A percentile compares a stretch with the other conserved stretches of the same genome.
These are phyloP conservation scores for Lentinula sp. DNA, from an alignment of 768 basidiomycete species.

Conservation along the genomic window DNA sequence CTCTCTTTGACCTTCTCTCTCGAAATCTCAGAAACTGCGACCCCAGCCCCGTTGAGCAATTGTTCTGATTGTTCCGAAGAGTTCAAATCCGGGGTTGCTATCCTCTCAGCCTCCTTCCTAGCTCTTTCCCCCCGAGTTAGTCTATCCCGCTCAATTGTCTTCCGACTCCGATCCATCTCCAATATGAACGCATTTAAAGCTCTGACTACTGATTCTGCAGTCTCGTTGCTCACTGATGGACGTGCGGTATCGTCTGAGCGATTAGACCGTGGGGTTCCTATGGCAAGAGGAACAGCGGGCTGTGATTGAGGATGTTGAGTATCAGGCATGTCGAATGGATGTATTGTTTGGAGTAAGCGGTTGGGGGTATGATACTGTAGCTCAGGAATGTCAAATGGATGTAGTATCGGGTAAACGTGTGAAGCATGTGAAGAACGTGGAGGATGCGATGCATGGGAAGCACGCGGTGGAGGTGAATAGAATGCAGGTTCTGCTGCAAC, in stretches of 20 bases:
- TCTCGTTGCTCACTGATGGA: neutral
- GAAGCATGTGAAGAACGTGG: neutral
- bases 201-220: neutral
- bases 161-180: neutral
- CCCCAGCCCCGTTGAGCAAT: neutral
- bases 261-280: neutral
- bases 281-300: neutral
- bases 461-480: neutral
- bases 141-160: neutral
- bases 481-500: neutral
- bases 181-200: neutral
- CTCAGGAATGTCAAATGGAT: neutral
- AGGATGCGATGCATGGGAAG: neutral
- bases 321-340: neutral
- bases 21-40: neutral
- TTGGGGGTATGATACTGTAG: neutral
- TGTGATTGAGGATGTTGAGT: neutral
- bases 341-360: neutral
- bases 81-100: too few relatives aligned
- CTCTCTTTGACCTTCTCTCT: neutral
- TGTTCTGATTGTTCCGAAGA: neutral
- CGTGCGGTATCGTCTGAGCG: neutral
- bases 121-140: neutral
- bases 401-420: neutral
- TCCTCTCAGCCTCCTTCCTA: neutral